Base-by-base conservation (phyloP, 2,329 filamentous ascomycete species). In the Hymenoscyphus fructigenus region DNA sequence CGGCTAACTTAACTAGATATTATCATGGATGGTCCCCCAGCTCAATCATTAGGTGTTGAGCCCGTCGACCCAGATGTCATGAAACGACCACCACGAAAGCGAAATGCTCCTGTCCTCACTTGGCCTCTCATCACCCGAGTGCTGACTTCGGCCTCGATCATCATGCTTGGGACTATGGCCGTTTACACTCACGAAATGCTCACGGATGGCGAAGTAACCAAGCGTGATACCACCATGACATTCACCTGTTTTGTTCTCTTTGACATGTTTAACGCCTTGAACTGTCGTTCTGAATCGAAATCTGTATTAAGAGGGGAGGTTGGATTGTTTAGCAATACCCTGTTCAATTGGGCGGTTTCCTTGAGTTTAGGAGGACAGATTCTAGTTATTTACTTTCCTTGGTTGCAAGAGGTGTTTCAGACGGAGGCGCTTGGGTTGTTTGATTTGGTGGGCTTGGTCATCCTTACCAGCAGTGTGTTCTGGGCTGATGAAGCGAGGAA, bases 201-300 rank as follows among this genome's bases (percentile, higher is more conserved):
- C 59, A 84, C 87, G 28, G 92, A 96, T 75, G 89, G 92, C 63
- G 82, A 89, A 65, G 91, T 98, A 65, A 96, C 90, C 0, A 91
- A 92, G 59, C 92, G 96, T 71, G 95, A 99, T 79, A 99, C 95
- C 1, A 99, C 95, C 69, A 97, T 99, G 91, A 98, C 95, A 0
- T 99, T 99, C 76, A 99, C 95, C 5, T 97, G 93, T 79, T 99
- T 99, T 75, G 95, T 99, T 57, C 86, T 99, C 62, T 99, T 98
- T 78, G 95, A 99, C 82, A 99, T 99, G 95, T 97, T 98, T 83
- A 98, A 99, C 78, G 95, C 95, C 1, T 83, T 99, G 26, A 90
- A 92, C 17, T 99, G 95, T 79, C 91, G 95, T 58, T 96, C 91
- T 7, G 93, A 97, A 75, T 88, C 86, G 68, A 98, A 98, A 77